Conservation (phyloP, 495 filamentous ascomycete species). For the Aspergillus biplanus region DNA sequence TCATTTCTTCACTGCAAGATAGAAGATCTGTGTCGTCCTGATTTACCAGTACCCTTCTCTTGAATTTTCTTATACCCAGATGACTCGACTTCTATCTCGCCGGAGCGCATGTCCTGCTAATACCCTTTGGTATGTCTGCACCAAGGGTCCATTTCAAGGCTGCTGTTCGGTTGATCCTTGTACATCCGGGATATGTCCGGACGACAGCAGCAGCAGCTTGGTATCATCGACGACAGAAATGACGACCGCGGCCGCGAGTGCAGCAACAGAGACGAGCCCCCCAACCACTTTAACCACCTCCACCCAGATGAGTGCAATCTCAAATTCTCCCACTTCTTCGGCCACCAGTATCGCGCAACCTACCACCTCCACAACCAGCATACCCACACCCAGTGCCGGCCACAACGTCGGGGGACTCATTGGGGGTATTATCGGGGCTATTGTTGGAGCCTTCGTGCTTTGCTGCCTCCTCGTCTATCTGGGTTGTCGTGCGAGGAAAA, state of each 20-base stretch:
- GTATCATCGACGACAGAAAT: background rate
- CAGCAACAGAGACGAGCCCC: conserved; percentile 8
- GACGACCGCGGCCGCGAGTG: conserved; percentile 7
- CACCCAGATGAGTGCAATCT: background rate
- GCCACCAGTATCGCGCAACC: background rate
- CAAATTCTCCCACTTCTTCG: conserved; percentile 1
- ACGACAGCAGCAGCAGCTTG: conserved; percentile 16
- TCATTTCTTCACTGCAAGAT: too few species aligned
- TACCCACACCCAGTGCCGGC: conserved; percentile 1
- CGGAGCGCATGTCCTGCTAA: conserved; percentile 22
- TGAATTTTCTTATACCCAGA: background rate
- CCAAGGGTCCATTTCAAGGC: conserved; percentile 32
- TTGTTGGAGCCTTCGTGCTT: conserved; percentile 27
- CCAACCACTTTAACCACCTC: background rate
- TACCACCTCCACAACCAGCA: conserved; percentile 8
- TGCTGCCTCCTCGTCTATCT: conserved; percentile 25
- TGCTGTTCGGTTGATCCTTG: conserved; percentile 48
- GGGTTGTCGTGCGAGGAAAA: conserved; percentile 29
- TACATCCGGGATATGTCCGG: conserved; percentile 37
- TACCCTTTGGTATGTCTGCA: conserved; percentile 40
- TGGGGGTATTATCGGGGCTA: conserved; percentile 34
- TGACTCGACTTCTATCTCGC: conserved; percentile 18
- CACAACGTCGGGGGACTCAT: conserved; percentile 27
- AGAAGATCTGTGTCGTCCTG: too few species aligned
- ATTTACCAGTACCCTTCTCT: background rate